Evolutionary conservation across 768 basidiomycete species (phyloP).

Genomic region (Russula vinacea): DNA sequence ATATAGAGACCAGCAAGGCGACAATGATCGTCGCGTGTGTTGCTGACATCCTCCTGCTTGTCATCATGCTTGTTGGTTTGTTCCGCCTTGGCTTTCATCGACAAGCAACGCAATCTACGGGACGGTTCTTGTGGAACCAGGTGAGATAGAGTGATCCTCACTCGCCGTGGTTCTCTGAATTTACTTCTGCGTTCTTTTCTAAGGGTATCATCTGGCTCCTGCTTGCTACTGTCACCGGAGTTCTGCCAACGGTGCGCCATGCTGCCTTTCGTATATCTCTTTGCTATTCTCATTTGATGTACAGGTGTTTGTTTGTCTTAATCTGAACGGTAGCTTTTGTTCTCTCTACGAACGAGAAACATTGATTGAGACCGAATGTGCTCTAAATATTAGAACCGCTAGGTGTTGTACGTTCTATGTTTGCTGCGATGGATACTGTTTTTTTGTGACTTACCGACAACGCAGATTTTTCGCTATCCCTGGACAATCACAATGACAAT

Average conservation of each 20-base stretch:
- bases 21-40: neutral
- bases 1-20: neutral
- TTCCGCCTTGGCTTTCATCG: neutral
- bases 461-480: neutral
- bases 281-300: neutral
- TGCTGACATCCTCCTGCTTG: neutral
- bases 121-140: constrained; percentile 3
- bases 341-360: neutral
- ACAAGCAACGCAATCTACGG: neutral
- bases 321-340: neutral
- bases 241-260: neutral
- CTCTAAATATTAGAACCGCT: neutral
- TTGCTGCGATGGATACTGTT: neutral
- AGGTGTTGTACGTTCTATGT: neutral
- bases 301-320: neutral
- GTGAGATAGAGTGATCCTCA: neutral
- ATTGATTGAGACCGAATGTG: neutral
- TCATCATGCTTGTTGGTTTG: constrained; percentile 6
- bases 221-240: neutral
- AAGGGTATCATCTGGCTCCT: neutral
- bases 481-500: neutral
- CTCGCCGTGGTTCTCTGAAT: too few relatives aligned
- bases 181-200: neutral
- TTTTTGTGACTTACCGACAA: neutral
- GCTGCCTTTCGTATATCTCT: too few relatives aligned